Evolutionary conservation across 164 flowering plant genomes (phyloP).

Genomic region (Akebia trifoliata): DNA sequence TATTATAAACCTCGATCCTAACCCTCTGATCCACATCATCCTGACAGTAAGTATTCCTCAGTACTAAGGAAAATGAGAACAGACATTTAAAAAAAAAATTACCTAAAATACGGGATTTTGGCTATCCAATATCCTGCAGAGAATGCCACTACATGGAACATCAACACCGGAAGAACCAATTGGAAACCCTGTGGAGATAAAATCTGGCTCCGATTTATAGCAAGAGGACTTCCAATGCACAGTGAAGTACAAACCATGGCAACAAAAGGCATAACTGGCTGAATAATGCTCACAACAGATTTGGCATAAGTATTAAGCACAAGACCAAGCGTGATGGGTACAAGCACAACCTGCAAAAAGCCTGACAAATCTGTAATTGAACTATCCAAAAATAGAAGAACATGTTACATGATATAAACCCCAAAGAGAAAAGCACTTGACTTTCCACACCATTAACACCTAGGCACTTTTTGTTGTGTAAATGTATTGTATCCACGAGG

Average conservation of each 20-base stretch:
- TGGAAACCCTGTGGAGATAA: slow-evolving; percentile 70
- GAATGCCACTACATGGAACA: slow-evolving; percentile 73
- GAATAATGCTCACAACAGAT: slow-evolving; percentile 58
- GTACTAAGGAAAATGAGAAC: no score
- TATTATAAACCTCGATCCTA: no score
- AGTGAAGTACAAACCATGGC: slow-evolving; percentile 92
- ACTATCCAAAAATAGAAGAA: no score
- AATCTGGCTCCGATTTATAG: slow-evolving; percentile 69
- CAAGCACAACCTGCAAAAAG: slow-evolving; percentile 73
- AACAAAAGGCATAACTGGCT: slow-evolving; percentile 88
- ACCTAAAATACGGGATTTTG: slow-evolving; percentile 72
- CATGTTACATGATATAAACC: no score
- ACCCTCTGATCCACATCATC: no score
- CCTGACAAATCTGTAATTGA: not conserved
- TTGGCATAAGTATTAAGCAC: slow-evolving; percentile 86
- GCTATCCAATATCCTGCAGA: slow-evolving; percentile 77
- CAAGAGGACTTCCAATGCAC: slow-evolving; percentile 97
- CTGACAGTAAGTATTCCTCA: no score
- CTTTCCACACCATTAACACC: no score
- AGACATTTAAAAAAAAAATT: slow-evolving; percentile 21
- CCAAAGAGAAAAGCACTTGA: no score
- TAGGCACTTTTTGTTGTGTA: no score
- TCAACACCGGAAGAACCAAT: slow-evolving; percentile 66
- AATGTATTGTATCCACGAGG: no score
- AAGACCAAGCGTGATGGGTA: slow-evolving; percentile 74